A percentile compares a stretch with the other conserved stretches of the same genome.
Conservation (phyloP, 768 basidiomycete genomes). For the Hericium erinaceus region DNA sequence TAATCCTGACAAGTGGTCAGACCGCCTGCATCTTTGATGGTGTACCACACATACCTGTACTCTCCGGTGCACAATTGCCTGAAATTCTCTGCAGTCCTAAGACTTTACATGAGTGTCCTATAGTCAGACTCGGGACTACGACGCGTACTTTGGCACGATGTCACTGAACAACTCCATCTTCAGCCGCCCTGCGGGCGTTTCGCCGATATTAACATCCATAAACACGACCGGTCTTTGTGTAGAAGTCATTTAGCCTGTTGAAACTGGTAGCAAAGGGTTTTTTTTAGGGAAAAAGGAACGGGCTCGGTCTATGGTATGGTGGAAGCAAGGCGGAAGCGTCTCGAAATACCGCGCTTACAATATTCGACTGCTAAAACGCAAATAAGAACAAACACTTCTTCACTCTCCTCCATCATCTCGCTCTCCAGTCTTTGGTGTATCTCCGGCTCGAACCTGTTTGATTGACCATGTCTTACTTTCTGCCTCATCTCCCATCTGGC, state of each 20-base stretch:
- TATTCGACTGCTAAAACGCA: neutral
- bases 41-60: constrained; percentile 50
- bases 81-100: constrained; percentile 95
- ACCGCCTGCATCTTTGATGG: neutral
- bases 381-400: neutral
- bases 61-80: constrained; percentile 97
- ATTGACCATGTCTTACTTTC: constrained; percentile 78
- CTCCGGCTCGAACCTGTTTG: neutral
- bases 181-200: constrained; percentile 88
- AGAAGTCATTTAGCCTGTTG: constrained; percentile 18
- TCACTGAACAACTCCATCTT: constrained; percentile 99
- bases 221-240: constrained; percentile 80
- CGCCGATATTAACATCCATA: constrained; percentile 95
- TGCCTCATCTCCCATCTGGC: constrained; percentile 81
- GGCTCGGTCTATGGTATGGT: neutral
- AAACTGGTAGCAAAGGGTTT: neutral
- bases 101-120: constrained; percentile 2
- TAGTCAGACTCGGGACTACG: neutral
- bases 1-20: constrained; percentile 40
- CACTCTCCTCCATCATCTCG: neutral
- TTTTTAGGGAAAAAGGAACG: neutral
- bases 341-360: neutral
- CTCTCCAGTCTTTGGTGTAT: neutral
- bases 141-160: constrained; percentile 80
- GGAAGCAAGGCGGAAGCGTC: neutral